Conservation (phyloP, 108 stramenopile genomes). For the Poteriospumella lacustris region DNA sequence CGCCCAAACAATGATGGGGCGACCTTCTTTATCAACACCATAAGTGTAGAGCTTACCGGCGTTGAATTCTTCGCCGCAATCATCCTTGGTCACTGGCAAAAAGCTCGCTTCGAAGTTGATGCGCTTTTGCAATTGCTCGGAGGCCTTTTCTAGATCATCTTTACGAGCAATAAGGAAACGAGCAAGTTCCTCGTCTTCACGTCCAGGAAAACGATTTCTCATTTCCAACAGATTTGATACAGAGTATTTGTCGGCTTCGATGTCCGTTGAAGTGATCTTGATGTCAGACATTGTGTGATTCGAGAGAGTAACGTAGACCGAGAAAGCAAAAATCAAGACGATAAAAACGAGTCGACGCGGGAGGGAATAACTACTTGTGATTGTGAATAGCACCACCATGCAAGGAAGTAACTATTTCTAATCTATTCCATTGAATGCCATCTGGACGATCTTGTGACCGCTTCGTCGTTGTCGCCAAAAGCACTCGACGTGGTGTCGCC, state of each 20-base stretch:
- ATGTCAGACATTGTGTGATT: too few relatives aligned
- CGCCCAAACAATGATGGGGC: background rate
- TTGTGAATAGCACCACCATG: too few relatives aligned
- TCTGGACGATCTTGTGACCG: too few relatives aligned
- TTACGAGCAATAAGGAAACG: background rate
- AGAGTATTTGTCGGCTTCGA: background rate
- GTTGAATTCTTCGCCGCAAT: background rate
- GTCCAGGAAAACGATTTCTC: background rate
- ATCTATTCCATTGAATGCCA: too few relatives aligned
- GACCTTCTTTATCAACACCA: conserved; percentile 24
- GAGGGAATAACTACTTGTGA: too few relatives aligned
- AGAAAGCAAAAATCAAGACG: too few relatives aligned
- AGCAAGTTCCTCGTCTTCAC: background rate
- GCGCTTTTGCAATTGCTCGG: background rate
- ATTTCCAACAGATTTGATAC: background rate
- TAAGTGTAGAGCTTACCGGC: background rate
- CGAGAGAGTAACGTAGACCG: too few relatives aligned
- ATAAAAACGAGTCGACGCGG: too few relatives aligned
- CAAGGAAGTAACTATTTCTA: too few relatives aligned
- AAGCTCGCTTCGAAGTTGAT: background rate
- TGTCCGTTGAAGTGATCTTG: background rate
- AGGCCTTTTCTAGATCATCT: conserved; percentile 2
- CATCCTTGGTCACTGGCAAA: background rate
- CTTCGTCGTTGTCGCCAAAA: too few relatives aligned
- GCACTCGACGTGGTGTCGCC: too few relatives aligned